Evolutionary conservation across 2,329 filamentous ascomycete genomes (phyloP).

Genomic region (Penicillium sp.): DNA sequence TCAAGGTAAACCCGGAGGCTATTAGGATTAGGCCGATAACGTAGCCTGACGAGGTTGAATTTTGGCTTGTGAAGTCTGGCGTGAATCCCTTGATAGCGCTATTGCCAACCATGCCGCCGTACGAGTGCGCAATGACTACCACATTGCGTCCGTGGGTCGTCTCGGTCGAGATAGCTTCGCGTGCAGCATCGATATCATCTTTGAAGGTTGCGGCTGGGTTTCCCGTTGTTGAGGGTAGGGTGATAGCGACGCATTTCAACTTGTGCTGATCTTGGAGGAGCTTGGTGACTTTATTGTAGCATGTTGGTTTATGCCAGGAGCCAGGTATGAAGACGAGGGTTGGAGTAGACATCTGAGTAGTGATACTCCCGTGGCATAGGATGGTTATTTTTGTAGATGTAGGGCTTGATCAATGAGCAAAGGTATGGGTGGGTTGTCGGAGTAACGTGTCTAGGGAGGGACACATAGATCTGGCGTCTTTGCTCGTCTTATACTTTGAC

Average conservation of each 20-base stretch:
- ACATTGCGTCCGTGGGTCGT: slow-evolving; percentile 40
- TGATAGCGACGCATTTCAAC: slow-evolving; percentile 34
- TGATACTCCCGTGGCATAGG: no score
- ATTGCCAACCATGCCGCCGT: slow-evolving; percentile 46
- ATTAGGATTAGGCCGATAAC: slow-evolving; percentile 46
- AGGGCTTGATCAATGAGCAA: no score
- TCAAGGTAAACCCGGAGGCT: slow-evolving; percentile 42
- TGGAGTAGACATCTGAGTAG: background rate
- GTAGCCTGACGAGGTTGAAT: slow-evolving; percentile 23
- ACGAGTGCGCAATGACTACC: slow-evolving; percentile 48
- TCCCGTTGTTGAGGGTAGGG: slow-evolving; percentile 38
- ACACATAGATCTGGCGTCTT: no score
- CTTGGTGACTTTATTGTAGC: slow-evolving; percentile 35
- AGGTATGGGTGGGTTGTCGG: no score
- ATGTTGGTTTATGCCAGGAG: slow-evolving; percentile 44
- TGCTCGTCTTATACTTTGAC: no score
- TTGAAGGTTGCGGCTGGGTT: slow-evolving; percentile 38
- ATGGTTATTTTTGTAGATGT: no score
- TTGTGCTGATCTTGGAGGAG: slow-evolving; percentile 26
- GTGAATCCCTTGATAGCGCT: slow-evolving; percentile 45
- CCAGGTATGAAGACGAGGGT: slow-evolving; percentile 47
- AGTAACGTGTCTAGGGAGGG: no score
- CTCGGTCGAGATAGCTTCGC: slow-evolving; percentile 35
- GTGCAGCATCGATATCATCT: slow-evolving; percentile 42
- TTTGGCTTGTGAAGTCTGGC: slow-evolving; percentile 20